Evolutionary conservation across 345 rosid species (phyloP).

Genomic region (Laguncularia racemosa): DNA sequence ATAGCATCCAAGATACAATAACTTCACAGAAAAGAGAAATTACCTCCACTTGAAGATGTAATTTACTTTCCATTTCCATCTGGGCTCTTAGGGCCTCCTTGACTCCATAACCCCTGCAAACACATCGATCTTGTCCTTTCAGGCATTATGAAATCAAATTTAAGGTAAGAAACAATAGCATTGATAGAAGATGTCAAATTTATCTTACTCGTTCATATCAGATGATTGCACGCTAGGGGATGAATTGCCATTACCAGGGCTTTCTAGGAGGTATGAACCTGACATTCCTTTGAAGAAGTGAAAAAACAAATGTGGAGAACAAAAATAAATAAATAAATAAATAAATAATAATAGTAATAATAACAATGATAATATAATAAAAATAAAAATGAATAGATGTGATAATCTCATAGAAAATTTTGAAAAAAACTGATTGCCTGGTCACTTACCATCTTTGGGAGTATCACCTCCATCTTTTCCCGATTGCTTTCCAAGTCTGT

Average conservation of each 20-base stretch:
- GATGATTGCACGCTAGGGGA: constrained; percentile 34
- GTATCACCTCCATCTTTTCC: constrained; percentile 66
- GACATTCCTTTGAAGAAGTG: constrained; percentile 21
- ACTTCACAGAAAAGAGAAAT: neutral
- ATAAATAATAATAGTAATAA: too few species aligned
- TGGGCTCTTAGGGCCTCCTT: constrained; percentile 67
- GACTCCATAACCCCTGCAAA: constrained; percentile 51
- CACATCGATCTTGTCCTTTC: constrained; percentile 1
- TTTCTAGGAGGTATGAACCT: constrained; percentile 46
- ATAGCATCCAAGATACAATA: neutral
- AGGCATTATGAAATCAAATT: neutral
- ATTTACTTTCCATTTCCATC: constrained; percentile 80
- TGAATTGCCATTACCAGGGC: constrained; percentile 26
- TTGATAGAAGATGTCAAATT: constrained; percentile 5
- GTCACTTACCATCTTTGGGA: constrained; percentile 38
- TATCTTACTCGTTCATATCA: constrained; percentile 61
- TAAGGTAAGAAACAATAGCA: neutral
- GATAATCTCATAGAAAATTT: neutral
- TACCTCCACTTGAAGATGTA: constrained; percentile 77
- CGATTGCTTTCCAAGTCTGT: constrained; percentile 79
- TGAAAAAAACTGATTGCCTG: neutral
- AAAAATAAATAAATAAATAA: too few species aligned
- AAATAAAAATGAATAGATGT: neutral
- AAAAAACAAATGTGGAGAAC: neutral
- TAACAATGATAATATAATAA: neutral